Conservation (phyloP, 163 green algal genomes). For the Chloromonas sp. region DNA sequence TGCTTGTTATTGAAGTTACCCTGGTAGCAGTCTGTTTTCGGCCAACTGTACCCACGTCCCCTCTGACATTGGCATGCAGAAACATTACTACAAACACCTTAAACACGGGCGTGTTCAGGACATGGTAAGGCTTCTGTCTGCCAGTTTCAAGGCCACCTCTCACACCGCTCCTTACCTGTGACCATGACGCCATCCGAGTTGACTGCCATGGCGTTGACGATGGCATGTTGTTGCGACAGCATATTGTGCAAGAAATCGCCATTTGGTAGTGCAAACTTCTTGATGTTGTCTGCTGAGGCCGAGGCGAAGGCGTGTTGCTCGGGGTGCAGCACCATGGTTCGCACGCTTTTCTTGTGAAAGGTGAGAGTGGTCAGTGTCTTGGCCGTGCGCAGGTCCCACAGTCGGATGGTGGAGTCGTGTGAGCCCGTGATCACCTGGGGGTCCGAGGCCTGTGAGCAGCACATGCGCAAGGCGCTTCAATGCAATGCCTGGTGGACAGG, state of each 20-base stretch:
- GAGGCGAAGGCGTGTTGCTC: conserved; percentile 71
- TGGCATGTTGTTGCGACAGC: conserved; percentile 84
- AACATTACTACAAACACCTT: too few relatives aligned
- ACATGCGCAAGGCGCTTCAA: too few relatives aligned
- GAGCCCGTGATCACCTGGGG: conserved; percentile 92
- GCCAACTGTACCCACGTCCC: too few relatives aligned
- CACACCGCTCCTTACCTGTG: conserved; percentile 52
- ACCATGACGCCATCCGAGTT: conserved; percentile 94
- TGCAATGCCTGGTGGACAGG: too few relatives aligned
- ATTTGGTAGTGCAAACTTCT: conserved; percentile 91
- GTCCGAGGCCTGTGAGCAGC: conserved; percentile 59
- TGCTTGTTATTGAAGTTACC: too few relatives aligned
- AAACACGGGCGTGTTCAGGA: too few relatives aligned
- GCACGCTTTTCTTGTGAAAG: conserved; percentile 97
- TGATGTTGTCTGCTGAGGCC: conserved; percentile 92
- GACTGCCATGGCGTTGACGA: conserved; percentile 88
- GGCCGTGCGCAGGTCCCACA: conserved; percentile 91
- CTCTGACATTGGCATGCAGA: too few relatives aligned
- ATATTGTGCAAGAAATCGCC: conserved; percentile 97
- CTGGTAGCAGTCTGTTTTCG: too few relatives aligned
- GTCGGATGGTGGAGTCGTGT: conserved; percentile 89
- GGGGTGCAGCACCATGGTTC: conserved; percentile 65
- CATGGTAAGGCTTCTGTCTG: too few relatives aligned
- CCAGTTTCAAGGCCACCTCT: neutral
- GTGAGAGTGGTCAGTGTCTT: conserved; percentile 85